A percentile compares a stretch with the other conserved stretches of the same genome.
Conservation (phyloP, 306 rosid species). For the Medicago ruthenica region DNA sequence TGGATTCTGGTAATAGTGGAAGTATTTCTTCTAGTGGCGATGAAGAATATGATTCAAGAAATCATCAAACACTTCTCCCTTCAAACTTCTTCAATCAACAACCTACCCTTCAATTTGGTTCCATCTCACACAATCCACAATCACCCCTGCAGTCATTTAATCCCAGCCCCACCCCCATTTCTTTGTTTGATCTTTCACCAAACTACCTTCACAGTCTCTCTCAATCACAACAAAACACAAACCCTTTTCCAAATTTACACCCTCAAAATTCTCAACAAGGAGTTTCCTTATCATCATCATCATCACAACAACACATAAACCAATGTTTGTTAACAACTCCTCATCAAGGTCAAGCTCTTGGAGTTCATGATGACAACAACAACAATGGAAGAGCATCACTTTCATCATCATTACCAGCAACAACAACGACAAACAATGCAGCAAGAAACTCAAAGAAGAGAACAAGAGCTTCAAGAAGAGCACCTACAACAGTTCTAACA, state of each 20-base stretch:
- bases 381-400: slow-evolving; percentile 18
- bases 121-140: slow-evolving; percentile 46
- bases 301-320: not conserved
- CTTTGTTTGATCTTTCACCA: slow-evolving; percentile 61
- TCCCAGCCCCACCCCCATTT: not conserved
- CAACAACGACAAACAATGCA: slow-evolving; percentile 31
- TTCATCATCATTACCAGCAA: not conserved
- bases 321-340: slow-evolving; percentile 39
- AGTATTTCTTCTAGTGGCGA: slow-evolving; percentile 92
- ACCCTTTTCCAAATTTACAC: slow-evolving; percentile 29
- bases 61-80: slow-evolving; percentile 42
- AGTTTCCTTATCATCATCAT: slow-evolving; percentile 16
- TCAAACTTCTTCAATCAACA: slow-evolving; percentile 48
- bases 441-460: slow-evolving; percentile 74
- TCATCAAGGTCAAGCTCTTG: not conserved
- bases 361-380: not conserved
- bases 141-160: slow-evolving; percentile 45
- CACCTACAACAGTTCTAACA: slow-evolving; percentile 91
- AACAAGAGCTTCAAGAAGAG: slow-evolving; percentile 84
- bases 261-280: not conserved
- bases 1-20: slow-evolving; percentile 91
- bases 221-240: slow-evolving; percentile 54
- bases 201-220: slow-evolving; percentile 51
- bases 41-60: slow-evolving; percentile 79
- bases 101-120: slow-evolving; percentile 35